These are phyloP conservation scores for Dactylis glomerata DNA, from an alignment of 176 grass and related monocot genomes.

Conservation along the genomic window DNA sequence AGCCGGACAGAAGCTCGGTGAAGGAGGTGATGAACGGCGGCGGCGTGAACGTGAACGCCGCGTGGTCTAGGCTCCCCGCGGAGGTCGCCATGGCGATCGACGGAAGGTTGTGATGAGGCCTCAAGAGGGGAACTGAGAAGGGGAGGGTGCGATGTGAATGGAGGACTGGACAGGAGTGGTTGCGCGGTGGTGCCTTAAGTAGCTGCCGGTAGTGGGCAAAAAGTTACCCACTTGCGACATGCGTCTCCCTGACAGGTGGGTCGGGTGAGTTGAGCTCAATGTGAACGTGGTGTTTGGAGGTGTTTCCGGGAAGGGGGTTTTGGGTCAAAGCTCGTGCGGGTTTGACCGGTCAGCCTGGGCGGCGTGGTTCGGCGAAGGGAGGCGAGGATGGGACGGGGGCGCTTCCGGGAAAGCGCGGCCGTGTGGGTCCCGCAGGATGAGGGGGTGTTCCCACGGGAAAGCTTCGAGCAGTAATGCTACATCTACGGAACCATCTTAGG, in stretches of 20 bases:
- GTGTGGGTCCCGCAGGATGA: constrained; percentile 6
- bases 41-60: constrained; percentile 56
- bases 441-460: background rate
- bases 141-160: background rate
- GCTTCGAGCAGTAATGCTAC: too few relatives aligned
- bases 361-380: background rate
- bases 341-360: constrained; percentile 47
- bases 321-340: constrained; percentile 53
- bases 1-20: constrained; percentile 67
- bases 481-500: too few relatives aligned
- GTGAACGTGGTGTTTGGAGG: background rate
- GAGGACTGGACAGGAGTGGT: constrained; percentile 33
- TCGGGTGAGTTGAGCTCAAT: background rate
- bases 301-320: constrained; percentile 29
- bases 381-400: constrained; percentile 12
- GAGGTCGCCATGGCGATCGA: constrained; percentile 44
- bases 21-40: constrained; percentile 65
- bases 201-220: background rate
- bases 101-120: too few relatives aligned
- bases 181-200: constrained; percentile 21
- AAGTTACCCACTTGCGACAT: background rate
- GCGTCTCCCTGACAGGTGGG: background rate
- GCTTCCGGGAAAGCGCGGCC: constrained; percentile 29
- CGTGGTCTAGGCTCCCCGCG: constrained; percentile 63
- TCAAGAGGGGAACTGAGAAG: background rate